Evolutionary conservation across 345 rosid species (phyloP), one percentile per base, ranked within the genome.

Genomic region (Eucalyptus curtisii): DNA sequence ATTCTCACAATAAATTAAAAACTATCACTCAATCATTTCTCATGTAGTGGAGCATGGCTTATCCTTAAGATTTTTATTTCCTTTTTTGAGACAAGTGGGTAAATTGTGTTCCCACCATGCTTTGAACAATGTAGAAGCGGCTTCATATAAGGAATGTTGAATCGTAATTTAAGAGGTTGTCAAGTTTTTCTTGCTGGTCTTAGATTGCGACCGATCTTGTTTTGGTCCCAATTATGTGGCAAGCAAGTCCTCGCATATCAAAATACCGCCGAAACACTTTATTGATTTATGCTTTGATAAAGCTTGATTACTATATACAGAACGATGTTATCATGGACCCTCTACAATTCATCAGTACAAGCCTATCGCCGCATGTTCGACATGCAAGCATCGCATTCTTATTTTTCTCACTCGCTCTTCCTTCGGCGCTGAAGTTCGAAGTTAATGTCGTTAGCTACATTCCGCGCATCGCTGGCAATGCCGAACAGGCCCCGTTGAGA

Each of bases 401-500:
- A 4, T n/a, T 64, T 14, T n/a, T 64, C 37, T 64, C 76, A 64
- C 76, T 64, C 20, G 15, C 45, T 25, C 87, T 86, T 50, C 44
- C 52, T 12, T 14, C 9, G 22, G 30, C 25, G 16, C 27, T 37
- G 64, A 49, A 88, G 47, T 44, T 45, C 59, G 30, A 6, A 79
- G 12, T 17, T 53, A 49, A 93, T 93, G 88, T 93, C 93, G 6
- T 89, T 88, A 1, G 95, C 95, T 11, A 94, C 89, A 8, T 91
- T 91, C 52, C 85, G 50, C 4, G 96, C 95, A 87, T 96, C 96
- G 11, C 33, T 45, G 1, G 96, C 87, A 5, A 92, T 93, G 19
- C 95, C 96, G 5, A 59, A 57, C 4, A 95, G 89, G 66, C 98
- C 96, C 15, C 53, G 90, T 79, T 92, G 90, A 1, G 94, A 68